Conservation (phyloP, 148 eudicot genomes). For the Talinum fruticosum region DNA sequence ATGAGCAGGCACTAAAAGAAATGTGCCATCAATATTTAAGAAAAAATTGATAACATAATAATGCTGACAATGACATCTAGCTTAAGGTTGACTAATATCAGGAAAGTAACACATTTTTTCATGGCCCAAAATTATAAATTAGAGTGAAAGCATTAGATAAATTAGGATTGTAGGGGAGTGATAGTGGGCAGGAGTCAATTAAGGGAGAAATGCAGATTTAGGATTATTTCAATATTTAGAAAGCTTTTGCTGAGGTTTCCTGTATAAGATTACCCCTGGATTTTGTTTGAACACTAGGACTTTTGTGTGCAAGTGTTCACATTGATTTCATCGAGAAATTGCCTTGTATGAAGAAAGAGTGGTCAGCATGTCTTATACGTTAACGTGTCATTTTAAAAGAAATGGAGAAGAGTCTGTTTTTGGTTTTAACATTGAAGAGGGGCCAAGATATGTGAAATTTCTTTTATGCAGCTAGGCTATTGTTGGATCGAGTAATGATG, state of each 20-base stretch:
- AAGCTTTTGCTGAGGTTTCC: no score
- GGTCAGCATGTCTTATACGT: not conserved
- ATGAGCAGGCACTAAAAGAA: not conserved
- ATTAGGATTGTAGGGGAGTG: not conserved
- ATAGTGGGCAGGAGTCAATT: no score
- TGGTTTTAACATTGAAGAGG: not conserved
- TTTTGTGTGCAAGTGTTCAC: not conserved
- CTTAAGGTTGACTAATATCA: not conserved
- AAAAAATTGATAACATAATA: no score
- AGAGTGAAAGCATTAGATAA: not conserved
- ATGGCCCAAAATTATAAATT: no score
- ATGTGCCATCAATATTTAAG: not conserved
- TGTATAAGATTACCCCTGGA: not conserved
- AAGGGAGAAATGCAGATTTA: no score
- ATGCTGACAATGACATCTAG: not conserved
- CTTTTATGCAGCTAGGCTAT: conserved; percentile 3
- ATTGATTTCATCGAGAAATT: not conserved
- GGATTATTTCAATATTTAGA: no score
- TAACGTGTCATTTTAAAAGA: not conserved
- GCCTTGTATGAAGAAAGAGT: not conserved
- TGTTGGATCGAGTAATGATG: conserved; percentile 4
- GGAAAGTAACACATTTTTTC: not conserved
- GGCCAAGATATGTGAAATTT: not conserved
- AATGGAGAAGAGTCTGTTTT: not conserved
- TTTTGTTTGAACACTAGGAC: not conserved